Evolutionary conservation across 2,329 filamentous ascomycete genomes (phyloP), one percentile per base, ranked within the genome.

Genomic region (Fusarium xylarioides): DNA sequence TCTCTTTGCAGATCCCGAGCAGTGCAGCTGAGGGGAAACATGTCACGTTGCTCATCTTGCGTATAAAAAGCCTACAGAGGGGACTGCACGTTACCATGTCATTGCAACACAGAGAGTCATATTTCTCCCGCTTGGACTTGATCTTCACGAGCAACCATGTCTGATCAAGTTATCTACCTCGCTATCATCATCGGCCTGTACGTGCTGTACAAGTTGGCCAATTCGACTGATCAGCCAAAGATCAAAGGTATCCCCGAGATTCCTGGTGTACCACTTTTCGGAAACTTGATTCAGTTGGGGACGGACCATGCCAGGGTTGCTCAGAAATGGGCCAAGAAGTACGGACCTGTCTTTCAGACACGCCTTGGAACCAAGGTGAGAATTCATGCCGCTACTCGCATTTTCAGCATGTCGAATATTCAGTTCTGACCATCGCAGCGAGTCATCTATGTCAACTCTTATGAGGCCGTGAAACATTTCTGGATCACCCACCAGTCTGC

Each of bases 401-500:
- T 26, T 19, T 4, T 4, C 2, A 12, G 15, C 18, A 18, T n/a
- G 10, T 12, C 40, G 16, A 2, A 2, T 7, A 6, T 3, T 12
- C 21, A 7, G 16, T 3, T 28, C 49, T 68, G 16, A 68, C 23
- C 7, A 26, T 50, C 6, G 64, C 86, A 86, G 81, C 87, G 92
- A 66, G 91, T 95, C 68, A 86, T 95, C 37, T 94, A 94, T 77
- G 93, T 92, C 70, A 95, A 95, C 76, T 91, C 89, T 3, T 95
- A 94, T 76, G 91, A 93, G 26, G 89, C 91, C 0, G 92, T 95
- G 38, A 90, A 89, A 61, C 86, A 91, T 72, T 85, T 95, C 28
- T 95, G 93, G 91, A 92, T 95, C 79, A 92, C 90, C 15, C 91
- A 95, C 76, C 93, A 95, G 76, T 93, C 92, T 0, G 87, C 93